Evolutionary conservation across 1,139 yeast species (phyloP).

Genomic region (Sugiyamaella sp.): DNA sequence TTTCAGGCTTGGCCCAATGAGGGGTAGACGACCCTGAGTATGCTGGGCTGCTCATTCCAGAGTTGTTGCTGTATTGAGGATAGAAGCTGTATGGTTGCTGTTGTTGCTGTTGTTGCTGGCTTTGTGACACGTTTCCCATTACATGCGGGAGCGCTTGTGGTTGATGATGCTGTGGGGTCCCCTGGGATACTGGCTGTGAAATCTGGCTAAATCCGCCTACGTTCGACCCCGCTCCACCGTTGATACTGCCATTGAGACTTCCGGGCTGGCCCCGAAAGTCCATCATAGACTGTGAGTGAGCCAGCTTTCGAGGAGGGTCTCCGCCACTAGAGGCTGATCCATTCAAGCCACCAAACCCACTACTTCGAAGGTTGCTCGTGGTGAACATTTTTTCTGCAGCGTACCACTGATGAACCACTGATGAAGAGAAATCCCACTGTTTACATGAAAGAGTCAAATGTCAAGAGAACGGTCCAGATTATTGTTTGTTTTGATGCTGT

Average conservation of each 20-base stretch:
- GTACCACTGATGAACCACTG: no score
- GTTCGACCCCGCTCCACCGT: neutral
- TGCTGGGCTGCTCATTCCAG: neutral
- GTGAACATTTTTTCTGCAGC: no score
- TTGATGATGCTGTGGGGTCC: slow-evolving; percentile 15
- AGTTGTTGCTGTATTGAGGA: slow-evolving; percentile 1
- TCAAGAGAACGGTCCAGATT: no score
- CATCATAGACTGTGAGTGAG: slow-evolving; percentile 37
- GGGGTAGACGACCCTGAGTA: slow-evolving; percentile 11
- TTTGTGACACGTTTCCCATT: neutral
- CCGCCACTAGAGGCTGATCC: neutral
- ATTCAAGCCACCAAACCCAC: slow-evolving; percentile 6
- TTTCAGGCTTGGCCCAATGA: slow-evolving; percentile 19
- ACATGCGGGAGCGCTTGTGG: slow-evolving; percentile 11
- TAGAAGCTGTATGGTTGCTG: slow-evolving; percentile 3
- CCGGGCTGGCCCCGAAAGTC: slow-evolving; percentile 25
- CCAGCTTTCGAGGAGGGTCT: slow-evolving; percentile 20
- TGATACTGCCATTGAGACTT: neutral
- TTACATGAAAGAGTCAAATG: no score
- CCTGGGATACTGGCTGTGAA: neutral
- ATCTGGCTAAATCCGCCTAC: slow-evolving; percentile 3
- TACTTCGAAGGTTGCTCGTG: slow-evolving; percentile 2
- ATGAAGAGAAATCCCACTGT: no score
- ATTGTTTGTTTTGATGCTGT: slow-evolving; percentile 1
- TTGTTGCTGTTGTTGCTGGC: slow-evolving; percentile 10